Percentiles rank a stretch among this genome's conserved stretches.
phyloP scores from a whole-genome alignment of 768 basidiomycete species.

The Rhodotorula babjevae region DNA sequence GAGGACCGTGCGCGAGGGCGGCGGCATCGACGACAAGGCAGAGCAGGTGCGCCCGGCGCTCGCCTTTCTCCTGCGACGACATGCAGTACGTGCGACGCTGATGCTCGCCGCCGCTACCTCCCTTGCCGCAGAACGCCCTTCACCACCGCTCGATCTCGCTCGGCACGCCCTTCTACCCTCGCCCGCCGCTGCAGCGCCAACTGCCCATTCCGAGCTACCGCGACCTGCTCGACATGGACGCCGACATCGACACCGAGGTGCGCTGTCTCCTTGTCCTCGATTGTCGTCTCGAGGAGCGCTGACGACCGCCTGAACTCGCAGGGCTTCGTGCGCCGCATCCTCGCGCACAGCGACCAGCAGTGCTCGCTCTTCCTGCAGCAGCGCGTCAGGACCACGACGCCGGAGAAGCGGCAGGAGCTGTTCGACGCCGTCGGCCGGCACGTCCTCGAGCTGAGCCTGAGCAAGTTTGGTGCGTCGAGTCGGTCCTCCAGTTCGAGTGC shows the following conservation, averaged over 20 bases:
- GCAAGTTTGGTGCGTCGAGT: constrained; percentile 32
- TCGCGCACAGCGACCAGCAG: constrained; percentile 34
- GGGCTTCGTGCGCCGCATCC: constrained; percentile 32
- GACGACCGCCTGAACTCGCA: not conserved
- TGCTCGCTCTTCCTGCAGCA: constrained; percentile 39
- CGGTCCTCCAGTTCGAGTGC: too few species aligned
- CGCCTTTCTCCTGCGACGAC: not conserved
- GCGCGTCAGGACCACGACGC: constrained; percentile 6
- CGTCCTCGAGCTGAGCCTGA: constrained; percentile 16
- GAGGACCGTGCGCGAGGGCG: not conserved
- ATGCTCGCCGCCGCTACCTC: too few species aligned
- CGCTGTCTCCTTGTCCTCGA: not conserved
- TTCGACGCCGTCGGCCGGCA: constrained; percentile 10
- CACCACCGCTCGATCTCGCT: not conserved
- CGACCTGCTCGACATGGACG: constrained; percentile 23
- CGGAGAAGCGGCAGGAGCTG: not conserved
- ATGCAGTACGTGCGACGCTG: too few species aligned
- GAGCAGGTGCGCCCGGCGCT: not conserved
- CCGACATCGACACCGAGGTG: constrained; percentile 29
- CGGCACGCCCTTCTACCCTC: not conserved
- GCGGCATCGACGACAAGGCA: not conserved
- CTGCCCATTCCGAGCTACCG: constrained; percentile 25
- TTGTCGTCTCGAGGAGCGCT: too few species aligned
- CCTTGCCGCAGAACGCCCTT: not conserved
- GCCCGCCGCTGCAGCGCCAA: not conserved